phyloP scores from a whole-genome alignment of 106 monocot species.

The Dendrobium officinale region DNA sequence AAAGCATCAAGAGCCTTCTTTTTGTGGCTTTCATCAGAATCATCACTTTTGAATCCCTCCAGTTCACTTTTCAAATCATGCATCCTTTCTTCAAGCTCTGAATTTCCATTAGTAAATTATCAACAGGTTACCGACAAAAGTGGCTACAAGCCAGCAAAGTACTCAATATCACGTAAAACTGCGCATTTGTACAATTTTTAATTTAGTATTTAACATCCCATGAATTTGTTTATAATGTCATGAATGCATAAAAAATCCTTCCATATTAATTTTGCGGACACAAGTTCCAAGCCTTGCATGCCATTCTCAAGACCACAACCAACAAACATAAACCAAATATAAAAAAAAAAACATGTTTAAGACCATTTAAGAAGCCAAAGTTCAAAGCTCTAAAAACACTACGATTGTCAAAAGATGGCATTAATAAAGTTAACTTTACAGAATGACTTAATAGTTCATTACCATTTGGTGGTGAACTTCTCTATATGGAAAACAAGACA shows the following conservation, averaged over 20 bases:
- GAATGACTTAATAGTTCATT: neutral
- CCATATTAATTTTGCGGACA: neutral
- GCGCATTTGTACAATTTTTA: neutral
- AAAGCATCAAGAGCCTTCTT: conserved; percentile 85
- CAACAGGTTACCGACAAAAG: neutral
- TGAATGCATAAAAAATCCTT: neutral
- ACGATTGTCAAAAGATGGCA: neutral
- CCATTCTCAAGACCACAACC: neutral
- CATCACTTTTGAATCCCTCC: conserved; percentile 65
- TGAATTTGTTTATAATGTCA: neutral
- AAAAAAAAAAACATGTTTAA: neutral
- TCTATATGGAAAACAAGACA: neutral
- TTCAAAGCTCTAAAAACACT: neutral
- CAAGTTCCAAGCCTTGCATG: neutral
- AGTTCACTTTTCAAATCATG: conserved; percentile 83
- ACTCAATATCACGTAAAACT: neutral
- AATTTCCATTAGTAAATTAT: conserved; percentile 8
- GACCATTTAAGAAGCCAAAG: neutral
- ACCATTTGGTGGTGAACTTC: neutral
- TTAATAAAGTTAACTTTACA: neutral
- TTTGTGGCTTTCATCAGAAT: conserved; percentile 64
- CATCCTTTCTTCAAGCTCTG: conserved; percentile 98
- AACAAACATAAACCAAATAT: neutral
- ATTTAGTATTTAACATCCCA: neutral
- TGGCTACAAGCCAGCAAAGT: neutral